Percentiles rank a stretch among this genome's conserved stretches.
phyloP scores from a whole-genome alignment of 2,329 filamentous ascomycete genomes.

The Alternaria tenuissima region DNA sequence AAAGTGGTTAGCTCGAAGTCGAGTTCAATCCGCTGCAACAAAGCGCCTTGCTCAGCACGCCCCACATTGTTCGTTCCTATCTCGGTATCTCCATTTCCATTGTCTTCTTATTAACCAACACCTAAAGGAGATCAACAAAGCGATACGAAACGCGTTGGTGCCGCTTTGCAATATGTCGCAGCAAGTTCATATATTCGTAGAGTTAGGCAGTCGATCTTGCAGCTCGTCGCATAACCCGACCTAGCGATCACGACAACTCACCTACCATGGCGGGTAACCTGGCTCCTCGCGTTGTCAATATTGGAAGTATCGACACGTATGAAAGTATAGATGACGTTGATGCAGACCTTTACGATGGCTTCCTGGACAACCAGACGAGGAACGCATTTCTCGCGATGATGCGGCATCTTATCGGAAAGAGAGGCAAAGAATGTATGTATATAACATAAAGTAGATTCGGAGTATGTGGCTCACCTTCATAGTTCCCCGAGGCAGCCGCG shows the following conservation, averaged over 20 bases:
- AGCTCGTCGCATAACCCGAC: background rate
- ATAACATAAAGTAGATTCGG: background rate
- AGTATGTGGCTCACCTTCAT: background rate
- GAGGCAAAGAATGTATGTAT: background rate
- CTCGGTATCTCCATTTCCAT: background rate
- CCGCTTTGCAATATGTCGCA: background rate
- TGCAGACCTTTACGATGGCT: background rate
- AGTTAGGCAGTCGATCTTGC: background rate
- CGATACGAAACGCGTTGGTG: background rate
- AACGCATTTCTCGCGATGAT: background rate
- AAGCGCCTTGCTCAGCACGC: background rate
- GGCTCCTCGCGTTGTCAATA: background rate
- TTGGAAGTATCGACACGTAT: background rate
- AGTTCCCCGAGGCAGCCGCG: background rate
- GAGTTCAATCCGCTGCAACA: background rate
- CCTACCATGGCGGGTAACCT: background rate
- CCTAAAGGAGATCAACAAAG: background rate
- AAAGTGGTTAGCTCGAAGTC: background rate
- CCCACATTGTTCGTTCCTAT: background rate
- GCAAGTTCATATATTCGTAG: background rate
- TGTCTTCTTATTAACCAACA: background rate
- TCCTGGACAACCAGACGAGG: background rate
- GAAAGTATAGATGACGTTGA: background rate
- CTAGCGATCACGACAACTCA: background rate
- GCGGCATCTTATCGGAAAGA: background rate